These are phyloP conservation scores for Neurospora sp. DNA, from an alignment of 495 filamentous ascomycete genomes.

Conservation along the genomic window DNA sequence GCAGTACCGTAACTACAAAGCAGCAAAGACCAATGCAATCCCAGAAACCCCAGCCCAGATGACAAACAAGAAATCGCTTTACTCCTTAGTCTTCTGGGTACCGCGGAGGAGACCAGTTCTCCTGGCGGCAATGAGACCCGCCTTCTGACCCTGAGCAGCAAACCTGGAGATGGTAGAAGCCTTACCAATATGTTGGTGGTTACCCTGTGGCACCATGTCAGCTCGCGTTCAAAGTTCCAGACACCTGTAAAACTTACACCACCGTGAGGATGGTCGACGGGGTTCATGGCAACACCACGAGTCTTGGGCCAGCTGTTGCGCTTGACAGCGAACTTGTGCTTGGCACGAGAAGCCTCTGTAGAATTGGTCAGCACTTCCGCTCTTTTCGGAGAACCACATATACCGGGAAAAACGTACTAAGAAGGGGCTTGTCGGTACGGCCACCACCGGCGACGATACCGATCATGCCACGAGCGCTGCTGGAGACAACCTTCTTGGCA, in stretches of 20 bases:
- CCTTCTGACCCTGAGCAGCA: constrained; percentile 97
- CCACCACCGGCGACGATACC: constrained; percentile 99
- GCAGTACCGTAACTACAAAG: constrained; percentile 42
- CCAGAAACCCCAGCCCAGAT: constrained; percentile 46
- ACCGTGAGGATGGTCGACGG: constrained; percentile 99
- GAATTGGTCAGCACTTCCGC: constrained; percentile 12
- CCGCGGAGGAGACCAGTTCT: constrained; percentile 98
- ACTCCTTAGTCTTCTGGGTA: constrained; percentile 99
- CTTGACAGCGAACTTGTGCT: constrained; percentile 99
- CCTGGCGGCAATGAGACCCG: constrained; percentile 98
- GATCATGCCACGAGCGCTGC: constrained; percentile 90
- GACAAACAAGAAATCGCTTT: constrained; percentile 44
- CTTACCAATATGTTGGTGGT: constrained; percentile 99
- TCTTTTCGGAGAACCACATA: neutral
- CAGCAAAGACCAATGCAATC: constrained; percentile 45
- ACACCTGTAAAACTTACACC: constrained; percentile 33
- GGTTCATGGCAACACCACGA: constrained; percentile 99
- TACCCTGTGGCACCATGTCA: constrained; percentile 58
- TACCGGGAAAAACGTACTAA: constrained; percentile 48
- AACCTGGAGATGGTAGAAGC: constrained; percentile 98
- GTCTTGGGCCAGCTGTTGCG: constrained; percentile 99
- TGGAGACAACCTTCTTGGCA: constrained; percentile 97
- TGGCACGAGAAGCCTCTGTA: constrained; percentile 89
- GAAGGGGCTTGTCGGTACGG: constrained; percentile 96
- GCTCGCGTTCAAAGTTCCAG: constrained; percentile 4